Percentiles rank a stretch among this genome's conserved stretches.
phyloP scores from a whole-genome alignment of 495 filamentous ascomycete genomes.

The Parmelia sp. region DNA sequence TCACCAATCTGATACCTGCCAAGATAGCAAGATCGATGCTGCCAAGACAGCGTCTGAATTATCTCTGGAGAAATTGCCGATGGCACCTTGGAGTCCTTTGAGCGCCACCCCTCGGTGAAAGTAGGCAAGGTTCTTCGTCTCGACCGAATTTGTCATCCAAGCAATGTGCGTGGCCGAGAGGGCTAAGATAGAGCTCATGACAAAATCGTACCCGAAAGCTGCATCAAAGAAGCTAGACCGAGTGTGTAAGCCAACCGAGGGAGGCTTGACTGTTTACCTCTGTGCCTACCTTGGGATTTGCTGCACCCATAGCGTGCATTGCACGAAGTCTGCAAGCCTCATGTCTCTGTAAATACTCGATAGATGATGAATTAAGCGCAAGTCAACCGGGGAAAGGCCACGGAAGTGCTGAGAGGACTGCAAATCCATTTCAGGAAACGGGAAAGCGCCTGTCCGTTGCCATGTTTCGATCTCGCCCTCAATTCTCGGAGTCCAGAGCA shows the following conservation, averaged over 20 bases:
- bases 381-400: conserved; percentile 63
- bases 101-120: conserved; percentile 80
- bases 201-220: conserved; percentile 72
- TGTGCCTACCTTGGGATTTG: conserved; percentile 79
- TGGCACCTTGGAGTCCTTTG: conserved; percentile 80
- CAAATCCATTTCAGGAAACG: conserved; percentile 75
- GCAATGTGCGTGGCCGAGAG: conserved; percentile 89
- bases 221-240: conserved; percentile 69
- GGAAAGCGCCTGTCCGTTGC: conserved; percentile 77
- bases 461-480: conserved; percentile 76
- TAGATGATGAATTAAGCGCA: conserved; percentile 87
- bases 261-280: neutral
- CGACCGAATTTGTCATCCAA: conserved; percentile 73
- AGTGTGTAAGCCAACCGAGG: conserved; percentile 15
- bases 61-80: conserved; percentile 73
- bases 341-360: conserved; percentile 79
- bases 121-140: conserved; percentile 77
- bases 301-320: conserved; percentile 84
- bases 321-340: conserved; percentile 64
- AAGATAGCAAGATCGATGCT: conserved; percentile 85
- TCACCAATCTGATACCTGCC: conserved; percentile 96
- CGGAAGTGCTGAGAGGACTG: conserved; percentile 53
- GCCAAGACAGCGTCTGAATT: conserved; percentile 91
- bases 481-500: conserved; percentile 75
- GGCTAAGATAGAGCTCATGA: conserved; percentile 86